Conservation (phyloP, 1,284 basidiomycete species). For the Cryptococcus floricola region DNA sequence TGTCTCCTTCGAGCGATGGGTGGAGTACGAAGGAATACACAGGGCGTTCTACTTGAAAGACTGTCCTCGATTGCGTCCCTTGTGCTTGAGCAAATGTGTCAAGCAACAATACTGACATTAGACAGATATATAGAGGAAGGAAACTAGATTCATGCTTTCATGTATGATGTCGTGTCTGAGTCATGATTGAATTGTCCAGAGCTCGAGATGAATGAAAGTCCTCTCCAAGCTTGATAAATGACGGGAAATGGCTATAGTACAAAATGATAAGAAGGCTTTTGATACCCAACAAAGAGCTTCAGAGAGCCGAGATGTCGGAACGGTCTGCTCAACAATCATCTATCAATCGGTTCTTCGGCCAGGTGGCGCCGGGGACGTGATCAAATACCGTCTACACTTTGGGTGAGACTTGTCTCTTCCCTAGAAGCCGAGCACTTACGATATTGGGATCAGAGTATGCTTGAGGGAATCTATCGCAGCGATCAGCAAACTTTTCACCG, state of each 20-base stretch:
- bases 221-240: too few relatives aligned
- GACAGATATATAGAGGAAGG: too few relatives aligned
- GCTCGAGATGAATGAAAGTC: too few relatives aligned
- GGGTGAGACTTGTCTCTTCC: too few relatives aligned
- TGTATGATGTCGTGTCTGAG: not conserved
- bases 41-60: too few relatives aligned
- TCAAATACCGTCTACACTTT: conserved; percentile 24
- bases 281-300: too few relatives aligned
- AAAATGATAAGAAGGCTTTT: not conserved
- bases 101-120: not conserved
- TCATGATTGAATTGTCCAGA: not conserved
- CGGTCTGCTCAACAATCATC: conserved; percentile 25
- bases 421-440: conserved; percentile 19
- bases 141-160: not conserved
- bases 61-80: too few relatives aligned
- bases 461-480: conserved; percentile 18
- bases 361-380: conserved; percentile 19
- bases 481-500: not conserved
- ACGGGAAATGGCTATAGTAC: not conserved
- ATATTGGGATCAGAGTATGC: conserved; percentile 43
- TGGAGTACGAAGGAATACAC: not conserved
- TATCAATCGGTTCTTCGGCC: conserved; percentile 36
- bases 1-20: not conserved
- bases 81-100: not conserved
- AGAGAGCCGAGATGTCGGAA: not conserved